Percentiles rank a stretch among this genome's conserved stretches.
These are phyloP conservation scores for Entomortierella lignicola DNA, from an alignment of 192 early-diverging fungal genomes.

Conservation along the genomic window DNA sequence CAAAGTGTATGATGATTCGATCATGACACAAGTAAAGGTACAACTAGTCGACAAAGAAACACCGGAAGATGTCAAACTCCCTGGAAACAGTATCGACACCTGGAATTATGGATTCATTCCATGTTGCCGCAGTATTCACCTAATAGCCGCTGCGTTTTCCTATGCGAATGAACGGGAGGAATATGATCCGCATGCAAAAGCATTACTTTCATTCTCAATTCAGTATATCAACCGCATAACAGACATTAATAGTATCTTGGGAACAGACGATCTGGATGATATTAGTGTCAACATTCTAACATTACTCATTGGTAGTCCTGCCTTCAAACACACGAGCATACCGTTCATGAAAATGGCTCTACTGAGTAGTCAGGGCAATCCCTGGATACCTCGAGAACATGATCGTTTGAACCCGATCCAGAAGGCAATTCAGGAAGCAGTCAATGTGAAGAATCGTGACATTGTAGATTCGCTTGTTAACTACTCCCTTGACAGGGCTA, in stretches of 20 bases:
- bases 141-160: slow-evolving; percentile 27
- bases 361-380: slow-evolving; percentile 6
- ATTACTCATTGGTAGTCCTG: slow-evolving; percentile 8
- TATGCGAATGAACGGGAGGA: slow-evolving; percentile 8
- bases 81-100: slow-evolving; percentile 4
- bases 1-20: slow-evolving; percentile 6
- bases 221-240: slow-evolving; percentile 38
- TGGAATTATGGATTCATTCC: slow-evolving; percentile 8
- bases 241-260: too few species aligned
- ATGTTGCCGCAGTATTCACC: slow-evolving; percentile 38
- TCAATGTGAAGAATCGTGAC: slow-evolving; percentile 18
- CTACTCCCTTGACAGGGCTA: slow-evolving; percentile 39
- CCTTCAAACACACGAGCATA: slow-evolving; percentile 4
- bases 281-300: slow-evolving; percentile 15
- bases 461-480: slow-evolving; percentile 26
- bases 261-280: too few species aligned
- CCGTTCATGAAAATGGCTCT: slow-evolving; percentile 27
- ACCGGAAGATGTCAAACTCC: background rate
- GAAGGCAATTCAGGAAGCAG: slow-evolving; percentile 25
- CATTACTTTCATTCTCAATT: slow-evolving; percentile 26
- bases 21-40: background rate
- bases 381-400: slow-evolving; percentile 40
- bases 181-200: slow-evolving; percentile 32
- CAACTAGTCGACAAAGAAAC: background rate
- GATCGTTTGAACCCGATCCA: slow-evolving; percentile 24